Evolutionary conservation across 192 early-diverging fungal genomes (phyloP), one percentile per base, ranked within the genome.

Genomic region (Linnemannia schmuckeri): DNA sequence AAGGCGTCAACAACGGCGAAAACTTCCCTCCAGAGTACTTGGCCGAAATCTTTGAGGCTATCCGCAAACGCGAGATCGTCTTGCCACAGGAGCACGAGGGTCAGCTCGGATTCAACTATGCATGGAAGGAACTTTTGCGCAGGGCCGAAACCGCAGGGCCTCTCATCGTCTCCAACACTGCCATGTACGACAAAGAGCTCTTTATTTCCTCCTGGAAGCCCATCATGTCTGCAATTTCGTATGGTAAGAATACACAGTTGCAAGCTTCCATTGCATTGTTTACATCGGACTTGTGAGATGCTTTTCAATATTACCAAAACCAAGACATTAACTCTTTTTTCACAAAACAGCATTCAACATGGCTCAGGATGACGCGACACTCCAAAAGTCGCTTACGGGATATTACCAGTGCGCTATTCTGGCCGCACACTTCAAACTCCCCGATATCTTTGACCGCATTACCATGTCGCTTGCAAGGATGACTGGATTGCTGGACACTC

Each of bases 41-140:
- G 83, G 93, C 92, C 70, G 92, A 92, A 30, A 95, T 99, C 17
- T 99, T 95, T 88, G 92, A 96, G 37, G 95, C 95, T n/a, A 98
- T 99, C 84, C 91, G 93, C 33, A 91, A 95, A 63, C 93, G 93
- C 68, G 99, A 99, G 89, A 99, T 99, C 85, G 94, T 99, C 6
- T 95, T 99, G 90, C 96, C 97, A 6, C 97, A 98, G 90, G 99
- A 99, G 81, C 97, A 98, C 76, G 97, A 97, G 73, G 98, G 98
- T 24, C 96, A 96, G 15, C 90, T 97, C 13, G 96, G 97, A 41
- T 98, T 99, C 84, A 96, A 97, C 82, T 98, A 97, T 82, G 94
- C 96, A 3, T 99, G 98, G 98, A 96, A 93, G 77, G 97, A 94
- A 77, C 85, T 95, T 72, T 90, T 95, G 77, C 92, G 91, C 17